Evolutionary conservation across 1,139 yeast species (phyloP), one percentile per base, ranked within the genome.

Genomic region (Kodamaea derodonti): DNA sequence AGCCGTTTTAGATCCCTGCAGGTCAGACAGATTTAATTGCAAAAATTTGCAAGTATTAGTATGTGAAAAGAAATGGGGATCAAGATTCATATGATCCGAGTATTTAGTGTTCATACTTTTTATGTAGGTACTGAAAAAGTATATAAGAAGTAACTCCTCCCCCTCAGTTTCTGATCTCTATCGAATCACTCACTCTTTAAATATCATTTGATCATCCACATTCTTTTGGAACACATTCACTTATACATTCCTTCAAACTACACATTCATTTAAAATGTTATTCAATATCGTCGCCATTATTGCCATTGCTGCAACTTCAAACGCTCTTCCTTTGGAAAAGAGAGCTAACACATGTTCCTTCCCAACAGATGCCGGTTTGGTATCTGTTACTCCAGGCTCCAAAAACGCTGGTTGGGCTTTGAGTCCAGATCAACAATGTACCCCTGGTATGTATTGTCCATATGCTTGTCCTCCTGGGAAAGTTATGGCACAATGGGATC

Each of bases 381-480:
- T 85, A 16, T 62, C 80, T 1, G 80, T 86, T 35, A 80, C 86
- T 31, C 67, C 72, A 6, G 54, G 60, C 28, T 70, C 77, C 18
- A 46, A 56, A 18, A 84, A 84, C 51, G 90, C 72, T 29, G 95
- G 95, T 24, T 87, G 95, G 95, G 95, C 95, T 37, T 70, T 84
- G 76, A 78, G 84, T 47, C 81, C 80, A 34, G 92, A 85, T 58
- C 84, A 81, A 51, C 56, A 70, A 29, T 87, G 95, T 58, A 62
- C 78, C 8, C 69, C 83, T 26, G 95, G 94, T 16, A 66, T 71
- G 27, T 84, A 81, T 73, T 87, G 95, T 60, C 94, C 94, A 25
- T 87, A 83, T 54, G 95, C 95, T 23, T 85, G 95, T 54, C 79
- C 87, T 26, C 84, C 95, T 33, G 95, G 95, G 42, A 75, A 83